These are phyloP conservation scores for Cladosporium sp. DNA, from an alignment of 2,329 filamentous ascomycete genomes.

Conservation along the genomic window DNA sequence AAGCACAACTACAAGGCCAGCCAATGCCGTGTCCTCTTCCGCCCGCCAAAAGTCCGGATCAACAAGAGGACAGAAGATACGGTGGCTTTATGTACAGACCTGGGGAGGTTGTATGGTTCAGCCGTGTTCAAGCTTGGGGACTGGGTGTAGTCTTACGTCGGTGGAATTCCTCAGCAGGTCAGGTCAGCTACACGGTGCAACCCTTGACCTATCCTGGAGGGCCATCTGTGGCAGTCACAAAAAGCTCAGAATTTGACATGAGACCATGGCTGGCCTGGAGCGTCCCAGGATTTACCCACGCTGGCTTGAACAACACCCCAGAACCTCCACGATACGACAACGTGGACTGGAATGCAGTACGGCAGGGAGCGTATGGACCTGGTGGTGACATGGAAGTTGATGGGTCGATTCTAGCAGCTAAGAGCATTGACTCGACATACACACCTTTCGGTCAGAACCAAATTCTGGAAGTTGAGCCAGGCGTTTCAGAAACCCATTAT, in stretches of 20 bases:
- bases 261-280: slow-evolving; percentile 58
- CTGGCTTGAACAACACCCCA: slow-evolving; percentile 37
- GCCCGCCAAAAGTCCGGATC: slow-evolving; percentile 41
- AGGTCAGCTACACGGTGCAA: slow-evolving; percentile 21
- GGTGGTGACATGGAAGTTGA: slow-evolving; percentile 51
- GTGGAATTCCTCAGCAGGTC: slow-evolving; percentile 28
- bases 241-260: slow-evolving; percentile 42
- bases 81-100: slow-evolving; percentile 48
- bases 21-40: slow-evolving; percentile 32
- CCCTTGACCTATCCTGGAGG: slow-evolving; percentile 38
- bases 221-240: slow-evolving; percentile 34
- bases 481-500: slow-evolving; percentile 42
- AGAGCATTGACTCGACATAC: slow-evolving; percentile 52
- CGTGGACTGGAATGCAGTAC: slow-evolving; percentile 47
- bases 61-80: slow-evolving; percentile 46
- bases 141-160: slow-evolving; percentile 49
- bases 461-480: slow-evolving; percentile 33
- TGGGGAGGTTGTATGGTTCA: slow-evolving; percentile 56
- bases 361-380: slow-evolving; percentile 40
- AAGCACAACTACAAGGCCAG: slow-evolving; percentile 17
- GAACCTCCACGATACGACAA: slow-evolving; percentile 42
- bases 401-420: slow-evolving; percentile 55
- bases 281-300: slow-evolving; percentile 48
- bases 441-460: slow-evolving; percentile 49
- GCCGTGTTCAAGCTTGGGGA: slow-evolving; percentile 50